Percentiles rank a stretch among this genome's conserved stretches.
phyloP scores from a whole-genome alignment of 148 eudicot species.

The Diospyros lotus region DNA sequence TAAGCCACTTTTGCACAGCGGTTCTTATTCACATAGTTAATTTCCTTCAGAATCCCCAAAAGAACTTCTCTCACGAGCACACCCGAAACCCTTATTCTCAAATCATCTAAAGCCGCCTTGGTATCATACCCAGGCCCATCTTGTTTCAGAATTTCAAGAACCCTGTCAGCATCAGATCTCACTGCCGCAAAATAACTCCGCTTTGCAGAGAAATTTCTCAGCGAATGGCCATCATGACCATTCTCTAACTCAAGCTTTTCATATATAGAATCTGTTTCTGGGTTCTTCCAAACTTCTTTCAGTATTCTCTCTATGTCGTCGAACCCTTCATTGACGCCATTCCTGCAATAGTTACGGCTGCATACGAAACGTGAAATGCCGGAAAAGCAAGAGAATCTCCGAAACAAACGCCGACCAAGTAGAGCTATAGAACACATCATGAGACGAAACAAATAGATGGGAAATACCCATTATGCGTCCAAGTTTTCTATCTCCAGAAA shows the following conservation, averaged over 20 bases:
- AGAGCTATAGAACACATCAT: slow-evolving; percentile 28
- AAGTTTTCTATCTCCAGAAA: slow-evolving; percentile 4
- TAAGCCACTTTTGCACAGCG: slow-evolving; percentile 71
- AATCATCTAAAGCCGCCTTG: slow-evolving; percentile 41
- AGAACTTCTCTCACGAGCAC: slow-evolving; percentile 69
- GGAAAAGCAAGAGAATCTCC: slow-evolving; percentile 20
- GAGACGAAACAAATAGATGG: slow-evolving; percentile 11
- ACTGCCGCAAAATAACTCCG: slow-evolving; percentile 29
- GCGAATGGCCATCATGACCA: slow-evolving; percentile 20
- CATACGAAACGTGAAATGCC: slow-evolving; percentile 37
- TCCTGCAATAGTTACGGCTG: slow-evolving; percentile 22
- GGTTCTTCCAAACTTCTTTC: slow-evolving; percentile 34
- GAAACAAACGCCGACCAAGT: slow-evolving; percentile 35
- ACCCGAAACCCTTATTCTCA: slow-evolving; percentile 60
- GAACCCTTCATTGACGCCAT: slow-evolving; percentile 32
- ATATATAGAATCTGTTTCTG: slow-evolving; percentile 24
- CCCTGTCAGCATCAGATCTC: slow-evolving; percentile 45
- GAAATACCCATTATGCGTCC: slow-evolving; percentile 30
- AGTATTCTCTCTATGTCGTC: slow-evolving; percentile 46
- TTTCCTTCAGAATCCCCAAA: slow-evolving; percentile 51
- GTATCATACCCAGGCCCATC: slow-evolving; percentile 73
- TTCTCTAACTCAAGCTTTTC: slow-evolving; percentile 7
- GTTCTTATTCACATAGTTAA: slow-evolving; percentile 44
- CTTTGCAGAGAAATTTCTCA: slow-evolving; percentile 22
- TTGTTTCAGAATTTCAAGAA: slow-evolving; percentile 59